phyloP scores from a whole-genome alignment of 2,329 filamentous ascomycete genomes.

The Penicillium sp. region DNA sequence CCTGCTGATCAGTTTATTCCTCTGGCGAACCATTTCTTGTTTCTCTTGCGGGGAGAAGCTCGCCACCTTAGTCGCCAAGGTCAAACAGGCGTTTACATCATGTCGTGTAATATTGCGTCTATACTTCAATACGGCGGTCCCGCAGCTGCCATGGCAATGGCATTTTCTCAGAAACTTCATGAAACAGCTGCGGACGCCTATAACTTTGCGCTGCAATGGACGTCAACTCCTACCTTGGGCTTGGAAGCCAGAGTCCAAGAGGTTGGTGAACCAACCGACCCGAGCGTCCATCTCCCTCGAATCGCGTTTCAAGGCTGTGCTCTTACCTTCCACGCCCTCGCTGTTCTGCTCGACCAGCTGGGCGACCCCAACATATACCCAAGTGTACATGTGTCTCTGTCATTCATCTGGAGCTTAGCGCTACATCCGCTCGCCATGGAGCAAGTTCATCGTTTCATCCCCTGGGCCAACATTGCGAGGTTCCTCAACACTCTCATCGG shows the following conservation, averaged over 20 bases:
- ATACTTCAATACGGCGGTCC: conserved; percentile 57
- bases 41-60: conserved; percentile 51
- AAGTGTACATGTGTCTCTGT: conserved; percentile 56
- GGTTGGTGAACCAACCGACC: not conserved
- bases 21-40: conserved; percentile 44
- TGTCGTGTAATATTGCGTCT: conserved; percentile 56
- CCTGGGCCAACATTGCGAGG: conserved; percentile 52
- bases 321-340: conserved; percentile 47
- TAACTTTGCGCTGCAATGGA: conserved; percentile 24
- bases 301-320: conserved; percentile 40
- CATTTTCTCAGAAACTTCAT: conserved; percentile 26
- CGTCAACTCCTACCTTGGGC: not conserved
- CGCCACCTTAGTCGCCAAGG: conserved; percentile 51
- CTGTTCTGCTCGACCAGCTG: conserved; percentile 48
- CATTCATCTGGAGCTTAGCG: conserved; percentile 52
- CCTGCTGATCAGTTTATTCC: conserved; percentile 41
- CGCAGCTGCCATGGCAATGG: conserved; percentile 31
- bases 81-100: conserved; percentile 57
- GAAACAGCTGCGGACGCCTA: conserved; percentile 13
- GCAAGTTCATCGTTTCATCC: conserved; percentile 47
- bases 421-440: conserved; percentile 40
- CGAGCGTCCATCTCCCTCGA: conserved; percentile 21
- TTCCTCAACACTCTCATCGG: conserved; percentile 58
- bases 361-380: conserved; percentile 56
- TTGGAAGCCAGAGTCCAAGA: not conserved